Evolutionary conservation across 2,329 filamentous ascomycete species (phyloP).

Genomic region (Pseudogymnoascus sp.): DNA sequence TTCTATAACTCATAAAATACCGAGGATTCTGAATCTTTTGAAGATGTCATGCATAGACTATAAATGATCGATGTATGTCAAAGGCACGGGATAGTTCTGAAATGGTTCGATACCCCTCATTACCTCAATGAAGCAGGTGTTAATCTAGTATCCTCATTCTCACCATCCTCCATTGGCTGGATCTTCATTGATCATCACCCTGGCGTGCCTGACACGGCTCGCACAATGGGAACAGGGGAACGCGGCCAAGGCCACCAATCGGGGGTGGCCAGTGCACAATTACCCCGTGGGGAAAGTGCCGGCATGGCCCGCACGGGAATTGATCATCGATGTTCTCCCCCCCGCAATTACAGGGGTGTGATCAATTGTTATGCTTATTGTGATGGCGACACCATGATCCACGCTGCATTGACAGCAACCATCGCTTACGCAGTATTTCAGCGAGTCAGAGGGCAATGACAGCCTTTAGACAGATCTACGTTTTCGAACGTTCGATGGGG

Average conservation of each 20-base stretch:
- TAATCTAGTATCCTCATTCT: neutral
- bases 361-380: slow-evolving; percentile 4
- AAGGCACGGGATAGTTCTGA: neutral
- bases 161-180: neutral
- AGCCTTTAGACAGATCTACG: neutral
- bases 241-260: neutral
- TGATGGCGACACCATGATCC: slow-evolving; percentile 6
- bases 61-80: neutral
- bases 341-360: neutral
- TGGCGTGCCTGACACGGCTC: neutral
- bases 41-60: neutral
- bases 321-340: neutral
- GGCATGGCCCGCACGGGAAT: slow-evolving; percentile 6
- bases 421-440: neutral
- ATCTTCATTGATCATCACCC: neutral
- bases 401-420: neutral
- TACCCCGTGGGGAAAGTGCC: slow-evolving; percentile 2
- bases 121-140: slow-evolving; percentile 5
- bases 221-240: neutral
- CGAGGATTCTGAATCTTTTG: neutral
- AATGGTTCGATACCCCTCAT: neutral
- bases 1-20: neutral
- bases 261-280: neutral
- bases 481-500: neutral
- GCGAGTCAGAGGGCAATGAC: neutral